A percentile compares a stretch with the other conserved stretches of the same genome.
Conservation (phyloP, 495 filamentous ascomycete genomes). For the Daldinia loculata region DNA sequence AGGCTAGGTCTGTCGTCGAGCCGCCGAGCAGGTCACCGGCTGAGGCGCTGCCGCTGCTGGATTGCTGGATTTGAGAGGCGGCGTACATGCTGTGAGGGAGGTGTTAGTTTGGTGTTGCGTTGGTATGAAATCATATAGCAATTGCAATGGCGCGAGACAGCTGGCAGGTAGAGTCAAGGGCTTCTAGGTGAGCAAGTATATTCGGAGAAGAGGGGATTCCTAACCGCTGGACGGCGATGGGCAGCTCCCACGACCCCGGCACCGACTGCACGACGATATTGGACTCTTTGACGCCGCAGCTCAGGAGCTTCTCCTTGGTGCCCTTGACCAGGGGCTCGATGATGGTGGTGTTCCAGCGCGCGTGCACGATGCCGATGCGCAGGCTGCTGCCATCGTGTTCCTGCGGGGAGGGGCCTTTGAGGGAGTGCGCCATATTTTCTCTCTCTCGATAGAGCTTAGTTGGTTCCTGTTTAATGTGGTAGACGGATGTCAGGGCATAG, state of each 20-base stretch:
- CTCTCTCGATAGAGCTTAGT: background rate
- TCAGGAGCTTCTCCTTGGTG: conserved; percentile 57
- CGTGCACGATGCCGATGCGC: conserved; percentile 93
- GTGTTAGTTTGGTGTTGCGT: background rate
- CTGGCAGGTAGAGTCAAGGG: background rate
- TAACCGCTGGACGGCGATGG: conserved; percentile 84
- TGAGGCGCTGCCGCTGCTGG: conserved; percentile 65
- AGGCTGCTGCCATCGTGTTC: conserved; percentile 75
- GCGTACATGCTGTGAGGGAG: conserved; percentile 71
- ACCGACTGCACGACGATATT: conserved; percentile 91
- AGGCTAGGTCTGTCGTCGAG: conserved; percentile 69
- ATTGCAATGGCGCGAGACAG: background rate
- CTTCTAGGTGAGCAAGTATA: background rate
- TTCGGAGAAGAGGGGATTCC: conserved; percentile 2
- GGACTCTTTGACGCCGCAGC: conserved; percentile 80
- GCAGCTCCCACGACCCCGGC: conserved; percentile 93
- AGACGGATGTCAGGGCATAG: background rate
- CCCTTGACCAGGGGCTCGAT: conserved; percentile 84
- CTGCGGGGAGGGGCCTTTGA: conserved; percentile 58
- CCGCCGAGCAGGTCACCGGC: conserved; percentile 82
- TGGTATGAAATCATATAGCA: background rate
- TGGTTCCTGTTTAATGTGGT: background rate
- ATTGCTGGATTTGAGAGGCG: conserved; percentile 85
- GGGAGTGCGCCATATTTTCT: conserved; percentile 42
- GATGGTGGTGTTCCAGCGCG: conserved; percentile 84